Conservation (phyloP, 1,284 basidiomycete species). For the Moesziomyces sp. region DNA sequence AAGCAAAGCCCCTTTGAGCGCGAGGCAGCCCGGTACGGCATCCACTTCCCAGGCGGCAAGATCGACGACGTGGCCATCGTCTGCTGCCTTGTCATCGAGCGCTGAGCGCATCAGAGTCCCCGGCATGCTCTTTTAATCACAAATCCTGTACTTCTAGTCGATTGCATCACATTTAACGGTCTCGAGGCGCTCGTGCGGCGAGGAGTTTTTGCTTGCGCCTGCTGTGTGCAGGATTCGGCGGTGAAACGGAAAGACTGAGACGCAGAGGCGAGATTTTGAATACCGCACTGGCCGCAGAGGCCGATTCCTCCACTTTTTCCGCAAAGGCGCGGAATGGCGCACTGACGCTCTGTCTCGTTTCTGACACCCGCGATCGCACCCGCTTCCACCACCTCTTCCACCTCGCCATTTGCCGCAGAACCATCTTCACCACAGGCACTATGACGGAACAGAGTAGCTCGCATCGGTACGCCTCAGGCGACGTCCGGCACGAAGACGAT, state of each 20-base stretch:
- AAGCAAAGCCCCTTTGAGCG: slow-evolving; percentile 73
- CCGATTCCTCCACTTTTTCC: no score
- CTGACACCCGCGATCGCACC: no score
- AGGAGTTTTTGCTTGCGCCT: no score
- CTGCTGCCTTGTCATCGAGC: slow-evolving; percentile 70
- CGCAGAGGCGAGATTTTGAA: no score
- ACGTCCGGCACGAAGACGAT: slow-evolving; percentile 9
- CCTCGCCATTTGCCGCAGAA: background rate
- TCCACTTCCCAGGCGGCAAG: slow-evolving; percentile 69
- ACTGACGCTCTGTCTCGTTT: no score
- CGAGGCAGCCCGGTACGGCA: slow-evolving; percentile 62
- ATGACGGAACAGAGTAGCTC: background rate
- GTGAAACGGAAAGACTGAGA: no score
- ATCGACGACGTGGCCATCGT: slow-evolving; percentile 71
- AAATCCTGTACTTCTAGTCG: slow-evolving; percentile 1
- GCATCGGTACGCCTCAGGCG: background rate
- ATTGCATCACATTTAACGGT: background rate
- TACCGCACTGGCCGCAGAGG: no score
- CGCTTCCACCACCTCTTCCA: background rate
- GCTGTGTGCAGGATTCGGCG: no score
- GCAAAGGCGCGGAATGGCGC: no score
- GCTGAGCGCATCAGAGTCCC: slow-evolving; percentile 1
- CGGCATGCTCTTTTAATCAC: background rate
- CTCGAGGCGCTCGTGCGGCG: background rate
- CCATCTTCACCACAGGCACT: no score